Conservation (phyloP, 306 rosid species). For the Calophaca sinica region DNA sequence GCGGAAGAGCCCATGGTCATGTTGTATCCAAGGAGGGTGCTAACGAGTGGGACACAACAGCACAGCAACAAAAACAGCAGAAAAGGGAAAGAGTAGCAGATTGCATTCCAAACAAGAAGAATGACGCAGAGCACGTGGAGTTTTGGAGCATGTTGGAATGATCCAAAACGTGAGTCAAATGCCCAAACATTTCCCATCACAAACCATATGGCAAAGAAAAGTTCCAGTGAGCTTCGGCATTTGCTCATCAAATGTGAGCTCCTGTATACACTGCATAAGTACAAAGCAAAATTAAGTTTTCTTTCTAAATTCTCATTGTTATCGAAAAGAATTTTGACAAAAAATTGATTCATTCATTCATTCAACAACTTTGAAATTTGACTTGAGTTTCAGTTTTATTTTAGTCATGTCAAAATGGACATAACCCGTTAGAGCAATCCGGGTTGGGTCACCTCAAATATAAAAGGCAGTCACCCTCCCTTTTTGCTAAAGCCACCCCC, state of each 20-base stretch:
- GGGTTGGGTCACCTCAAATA: too few species aligned
- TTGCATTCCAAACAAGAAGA: constrained; percentile 87
- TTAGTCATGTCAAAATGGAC: too few species aligned
- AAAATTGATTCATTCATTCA: too few species aligned
- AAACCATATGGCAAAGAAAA: constrained; percentile 92
- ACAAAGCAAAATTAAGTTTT: not conserved
- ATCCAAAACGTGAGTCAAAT: constrained; percentile 78
- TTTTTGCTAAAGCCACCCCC: too few species aligned
- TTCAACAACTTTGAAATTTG: too few species aligned
- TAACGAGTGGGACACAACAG: constrained; percentile 80
- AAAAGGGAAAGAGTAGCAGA: constrained; percentile 92
- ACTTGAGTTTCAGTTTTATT: too few species aligned
- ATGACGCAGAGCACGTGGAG: constrained; percentile 73
- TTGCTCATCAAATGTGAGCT: constrained; percentile 70
- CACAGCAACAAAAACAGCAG: constrained; percentile 78
- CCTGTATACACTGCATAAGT: constrained; percentile 50
- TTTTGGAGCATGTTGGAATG: constrained; percentile 75
- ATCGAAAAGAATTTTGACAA: too few species aligned
- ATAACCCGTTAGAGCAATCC: too few species aligned
- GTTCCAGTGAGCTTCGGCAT: constrained; percentile 78
- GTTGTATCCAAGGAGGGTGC: constrained; percentile 78
- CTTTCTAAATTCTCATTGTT: not conserved
- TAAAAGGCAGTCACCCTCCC: too few species aligned
- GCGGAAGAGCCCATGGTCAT: constrained; percentile 76
- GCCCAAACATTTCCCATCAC: constrained; percentile 99